phyloP scores from a whole-genome alignment of 805 yeast species.

The Teunomyces atbi region DNA sequence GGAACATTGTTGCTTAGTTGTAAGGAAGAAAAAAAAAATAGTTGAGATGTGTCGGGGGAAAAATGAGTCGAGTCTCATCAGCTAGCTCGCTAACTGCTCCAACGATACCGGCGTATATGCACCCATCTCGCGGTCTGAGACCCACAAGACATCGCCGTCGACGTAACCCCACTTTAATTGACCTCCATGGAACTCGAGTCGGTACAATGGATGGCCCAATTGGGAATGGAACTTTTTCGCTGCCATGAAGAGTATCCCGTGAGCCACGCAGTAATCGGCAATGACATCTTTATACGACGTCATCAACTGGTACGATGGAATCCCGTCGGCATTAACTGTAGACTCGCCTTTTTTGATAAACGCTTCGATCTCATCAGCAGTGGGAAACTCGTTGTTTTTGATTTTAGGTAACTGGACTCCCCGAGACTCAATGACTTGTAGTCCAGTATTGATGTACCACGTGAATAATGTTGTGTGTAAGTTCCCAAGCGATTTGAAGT shows the following conservation, averaged over 20 bases:
- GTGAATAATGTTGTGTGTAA: neutral
- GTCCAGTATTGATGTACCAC: constrained; percentile 22
- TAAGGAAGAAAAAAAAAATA: neutral
- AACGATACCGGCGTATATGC: constrained; percentile 41
- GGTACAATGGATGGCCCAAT: constrained; percentile 46
- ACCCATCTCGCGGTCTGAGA: constrained; percentile 23
- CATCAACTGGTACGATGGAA: constrained; percentile 42
- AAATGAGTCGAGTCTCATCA: neutral
- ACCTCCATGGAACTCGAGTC: constrained; percentile 34
- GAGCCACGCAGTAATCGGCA: constrained; percentile 53
- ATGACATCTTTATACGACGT: constrained; percentile 66
- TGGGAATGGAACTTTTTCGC: constrained; percentile 28
- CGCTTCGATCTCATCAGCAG: neutral
- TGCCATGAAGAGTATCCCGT: constrained; percentile 45
- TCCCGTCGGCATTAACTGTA: constrained; percentile 25
- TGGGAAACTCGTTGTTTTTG: constrained; percentile 7
- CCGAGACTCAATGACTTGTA: constrained; percentile 8
- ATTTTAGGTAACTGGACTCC: constrained; percentile 12
- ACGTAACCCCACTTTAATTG: constrained; percentile 47
- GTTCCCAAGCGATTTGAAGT: neutral
- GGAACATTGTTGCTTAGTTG: neutral
- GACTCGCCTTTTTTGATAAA: neutral
- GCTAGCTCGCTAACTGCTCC: constrained; percentile 2
- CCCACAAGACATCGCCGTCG: constrained; percentile 65
- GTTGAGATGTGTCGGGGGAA: neutral